Evolutionary conservation across 441 rosid genomes (phyloP).

Genomic region (Erodium texanum): DNA sequence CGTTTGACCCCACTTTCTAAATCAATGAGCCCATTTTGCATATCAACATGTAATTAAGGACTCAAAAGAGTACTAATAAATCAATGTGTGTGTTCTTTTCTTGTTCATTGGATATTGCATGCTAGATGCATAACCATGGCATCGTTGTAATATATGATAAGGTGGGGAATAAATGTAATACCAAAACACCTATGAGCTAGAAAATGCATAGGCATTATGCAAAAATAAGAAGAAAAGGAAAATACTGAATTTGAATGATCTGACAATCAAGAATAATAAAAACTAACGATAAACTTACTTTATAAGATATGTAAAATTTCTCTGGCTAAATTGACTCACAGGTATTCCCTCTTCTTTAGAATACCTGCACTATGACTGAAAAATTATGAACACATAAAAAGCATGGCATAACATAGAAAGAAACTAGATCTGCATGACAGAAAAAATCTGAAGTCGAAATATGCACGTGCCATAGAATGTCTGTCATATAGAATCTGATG

Average conservation of each 20-base stretch:
- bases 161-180: too few species aligned
- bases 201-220: background rate
- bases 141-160: background rate
- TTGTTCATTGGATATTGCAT: background rate
- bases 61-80: too few species aligned
- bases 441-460: too few species aligned
- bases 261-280: background rate
- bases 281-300: constrained; percentile 39
- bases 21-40: too few species aligned
- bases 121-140: background rate
- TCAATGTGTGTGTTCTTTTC: too few species aligned
- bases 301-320: constrained; percentile 75
- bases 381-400: background rate
- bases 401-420: background rate
- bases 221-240: background rate
- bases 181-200: too few species aligned
- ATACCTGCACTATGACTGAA: constrained; percentile 41
- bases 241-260: background rate
- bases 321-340: constrained; percentile 36
- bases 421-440: background rate
- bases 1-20: too few species aligned
- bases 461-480: too few species aligned
- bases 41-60: too few species aligned
- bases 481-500: background rate
- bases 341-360: constrained; percentile 86